Conservation (phyloP, 441 rosid species). For the Erodium trifolium region DNA sequence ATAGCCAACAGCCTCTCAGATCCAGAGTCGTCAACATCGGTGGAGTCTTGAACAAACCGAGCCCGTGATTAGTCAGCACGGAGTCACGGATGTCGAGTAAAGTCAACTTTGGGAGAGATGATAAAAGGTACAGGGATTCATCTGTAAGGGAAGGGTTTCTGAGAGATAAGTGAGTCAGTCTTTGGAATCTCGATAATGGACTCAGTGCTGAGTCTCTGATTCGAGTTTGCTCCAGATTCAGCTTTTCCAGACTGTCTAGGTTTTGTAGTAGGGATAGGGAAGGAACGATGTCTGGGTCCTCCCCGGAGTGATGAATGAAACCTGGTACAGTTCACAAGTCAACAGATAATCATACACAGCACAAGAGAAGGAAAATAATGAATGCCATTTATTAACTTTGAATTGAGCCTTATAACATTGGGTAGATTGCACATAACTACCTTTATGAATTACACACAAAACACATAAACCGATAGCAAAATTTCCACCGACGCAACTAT, state of each 20-base stretch:
- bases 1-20: slow-evolving; percentile 88
- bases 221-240: slow-evolving; percentile 63
- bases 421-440: too few species aligned
- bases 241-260: slow-evolving; percentile 41
- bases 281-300: slow-evolving; percentile 26
- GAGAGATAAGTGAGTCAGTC: slow-evolving; percentile 50
- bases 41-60: slow-evolving; percentile 51
- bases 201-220: slow-evolving; percentile 45
- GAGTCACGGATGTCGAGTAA: slow-evolving; percentile 55
- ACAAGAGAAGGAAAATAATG: background rate
- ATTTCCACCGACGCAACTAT: too few species aligned
- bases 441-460: too few species aligned
- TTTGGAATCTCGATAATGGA: slow-evolving; percentile 41
- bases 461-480: too few species aligned
- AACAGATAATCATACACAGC: background rate
- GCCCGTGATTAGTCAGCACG: slow-evolving; percentile 57
- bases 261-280: slow-evolving; percentile 47
- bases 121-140: slow-evolving; percentile 41
- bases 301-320: slow-evolving; percentile 32
- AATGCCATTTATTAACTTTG: background rate
- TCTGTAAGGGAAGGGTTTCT: slow-evolving; percentile 63
- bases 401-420: background rate
- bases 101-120: slow-evolving; percentile 50
- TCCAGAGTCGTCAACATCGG: slow-evolving; percentile 45
- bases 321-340: slow-evolving; percentile 37